Conservation (phyloP, 495 filamentous ascomycete genomes). For the Tricharina praecox region DNA sequence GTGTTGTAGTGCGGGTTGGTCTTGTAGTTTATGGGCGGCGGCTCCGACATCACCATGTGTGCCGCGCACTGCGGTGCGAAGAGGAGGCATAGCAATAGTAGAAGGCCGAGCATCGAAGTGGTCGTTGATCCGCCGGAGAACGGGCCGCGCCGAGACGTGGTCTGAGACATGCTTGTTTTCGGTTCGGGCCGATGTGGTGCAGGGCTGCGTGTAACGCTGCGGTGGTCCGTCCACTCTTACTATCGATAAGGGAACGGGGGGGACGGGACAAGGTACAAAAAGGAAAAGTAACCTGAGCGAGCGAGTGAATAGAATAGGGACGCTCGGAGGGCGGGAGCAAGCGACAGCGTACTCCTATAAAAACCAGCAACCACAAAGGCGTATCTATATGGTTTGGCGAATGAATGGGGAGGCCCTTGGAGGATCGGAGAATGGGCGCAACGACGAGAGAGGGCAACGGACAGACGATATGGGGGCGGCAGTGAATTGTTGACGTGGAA, state of each 20-base stretch:
- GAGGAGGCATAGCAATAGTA: background rate
- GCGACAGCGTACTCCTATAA: conserved; percentile 1
- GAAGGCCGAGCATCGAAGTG: background rate
- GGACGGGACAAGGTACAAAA: background rate
- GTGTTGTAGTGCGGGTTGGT: conserved; percentile 18
- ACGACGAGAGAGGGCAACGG: too few relatives aligned
- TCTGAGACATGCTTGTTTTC: conserved; percentile 7
- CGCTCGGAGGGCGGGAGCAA: conserved; percentile 3
- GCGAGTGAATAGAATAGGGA: too few relatives aligned
- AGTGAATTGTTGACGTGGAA: conserved; percentile 24
- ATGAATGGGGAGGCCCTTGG: background rate
- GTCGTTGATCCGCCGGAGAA: too few relatives aligned
- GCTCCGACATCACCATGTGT: conserved; percentile 26
- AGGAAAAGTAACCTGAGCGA: background rate
- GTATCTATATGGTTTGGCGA: too few relatives aligned
- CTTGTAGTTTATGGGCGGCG: conserved; percentile 26
- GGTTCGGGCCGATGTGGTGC: background rate
- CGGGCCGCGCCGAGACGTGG: conserved; percentile 1
- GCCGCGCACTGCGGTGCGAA: conserved; percentile 9
- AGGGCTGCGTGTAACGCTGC: conserved; percentile 4
- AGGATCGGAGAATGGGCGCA: conserved; percentile 11
- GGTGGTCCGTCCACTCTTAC: too few relatives aligned
- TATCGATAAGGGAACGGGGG: background rate
- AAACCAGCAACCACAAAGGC: background rate
- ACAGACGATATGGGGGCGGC: too few relatives aligned